These are phyloP conservation scores for Colletotrichum lentis DNA, from an alignment of 2,329 filamentous ascomycete species.

Conservation along the genomic window DNA sequence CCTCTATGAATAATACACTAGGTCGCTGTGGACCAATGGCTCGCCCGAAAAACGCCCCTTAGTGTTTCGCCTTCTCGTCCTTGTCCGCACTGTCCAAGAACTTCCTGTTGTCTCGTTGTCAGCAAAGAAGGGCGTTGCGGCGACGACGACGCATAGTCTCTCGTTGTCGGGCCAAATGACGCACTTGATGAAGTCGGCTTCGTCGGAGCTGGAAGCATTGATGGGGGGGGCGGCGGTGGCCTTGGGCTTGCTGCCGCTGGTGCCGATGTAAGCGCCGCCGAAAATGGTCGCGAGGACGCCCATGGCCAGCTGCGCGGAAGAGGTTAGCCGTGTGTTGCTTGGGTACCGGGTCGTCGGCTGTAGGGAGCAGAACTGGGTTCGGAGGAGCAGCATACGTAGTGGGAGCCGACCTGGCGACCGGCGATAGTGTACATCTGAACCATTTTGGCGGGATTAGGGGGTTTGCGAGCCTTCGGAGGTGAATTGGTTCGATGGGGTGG, in stretches of 20 bases:
- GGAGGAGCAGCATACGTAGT: conserved; percentile 60
- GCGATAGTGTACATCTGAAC: conserved; percentile 63
- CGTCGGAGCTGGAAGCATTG: conserved; percentile 68
- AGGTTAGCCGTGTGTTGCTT: conserved; percentile 39
- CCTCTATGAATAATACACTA: conserved; percentile 38
- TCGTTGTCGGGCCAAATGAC: conserved; percentile 39
- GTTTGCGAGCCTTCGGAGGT: conserved; percentile 40
- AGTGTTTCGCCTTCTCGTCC: conserved; percentile 56
- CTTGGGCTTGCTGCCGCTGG: conserved; percentile 57
- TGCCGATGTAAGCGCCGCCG: conserved; percentile 45
- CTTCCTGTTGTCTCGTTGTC: conserved; percentile 50
- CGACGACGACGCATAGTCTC: not conserved
- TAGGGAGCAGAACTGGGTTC: conserved; percentile 20
- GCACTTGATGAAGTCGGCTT: conserved; percentile 73
- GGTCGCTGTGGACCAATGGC: conserved; percentile 33
- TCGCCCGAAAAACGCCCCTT: conserved; percentile 39
- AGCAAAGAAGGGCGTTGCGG: not conserved
- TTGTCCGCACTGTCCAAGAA: conserved; percentile 56
- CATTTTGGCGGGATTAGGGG: conserved; percentile 52
- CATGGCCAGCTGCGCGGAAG: conserved; percentile 61
- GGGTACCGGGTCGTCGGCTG: conserved; percentile 14
- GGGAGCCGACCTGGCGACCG: conserved; percentile 68
- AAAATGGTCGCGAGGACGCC: conserved; percentile 62
- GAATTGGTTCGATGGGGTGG: conserved; percentile 43
- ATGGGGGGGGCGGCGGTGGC: conserved; percentile 62